Conservation (phyloP, 768 basidiomycete species). For the Suillus alpinus region DNA sequence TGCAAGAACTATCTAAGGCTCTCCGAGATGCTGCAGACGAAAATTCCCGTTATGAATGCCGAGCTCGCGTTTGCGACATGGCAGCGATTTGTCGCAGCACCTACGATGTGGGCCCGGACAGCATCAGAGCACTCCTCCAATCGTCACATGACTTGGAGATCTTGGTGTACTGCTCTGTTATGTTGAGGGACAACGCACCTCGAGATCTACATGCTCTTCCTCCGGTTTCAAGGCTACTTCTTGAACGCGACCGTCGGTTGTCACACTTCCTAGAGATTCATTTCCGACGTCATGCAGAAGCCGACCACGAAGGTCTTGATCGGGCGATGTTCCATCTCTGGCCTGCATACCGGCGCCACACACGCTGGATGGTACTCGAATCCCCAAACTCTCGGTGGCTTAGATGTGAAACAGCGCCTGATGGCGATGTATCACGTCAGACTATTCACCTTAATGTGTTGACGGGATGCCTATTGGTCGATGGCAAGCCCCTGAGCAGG, state of each 20-base stretch:
- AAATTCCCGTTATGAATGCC: constrained; percentile 3
- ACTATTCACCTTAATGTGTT: constrained; percentile 39
- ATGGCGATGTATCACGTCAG: constrained; percentile 18
- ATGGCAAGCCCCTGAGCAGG: constrained; percentile 38
- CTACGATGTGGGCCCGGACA: constrained; percentile 20
- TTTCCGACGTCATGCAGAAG: constrained; percentile 14
- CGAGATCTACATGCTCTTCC: not conserved
- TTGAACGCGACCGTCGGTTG: constrained; percentile 32
- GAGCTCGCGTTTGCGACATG: constrained; percentile 13
- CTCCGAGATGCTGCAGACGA: constrained; percentile 8
- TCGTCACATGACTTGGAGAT: constrained; percentile 24
- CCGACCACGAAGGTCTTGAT: constrained; percentile 22
- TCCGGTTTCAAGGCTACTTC: constrained; percentile 18
- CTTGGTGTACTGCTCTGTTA: constrained; percentile 32
- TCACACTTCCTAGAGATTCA: constrained; percentile 24
- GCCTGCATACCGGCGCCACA: constrained; percentile 24
- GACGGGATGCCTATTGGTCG: constrained; percentile 38
- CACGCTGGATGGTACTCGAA: constrained; percentile 20
- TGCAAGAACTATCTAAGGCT: constrained; percentile 26
- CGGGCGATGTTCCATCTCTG: constrained; percentile 29
- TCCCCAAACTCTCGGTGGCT: constrained; percentile 29
- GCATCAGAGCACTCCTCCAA: constrained; percentile 12
- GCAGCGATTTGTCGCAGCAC: constrained; percentile 25
- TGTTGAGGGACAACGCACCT: constrained; percentile 31
- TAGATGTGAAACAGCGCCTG: constrained; percentile 17